Evolutionary conservation across 352 stramenopile species (phyloP), one percentile per base, ranked within the genome.

Genomic region (Pythium apleroticum): DNA sequence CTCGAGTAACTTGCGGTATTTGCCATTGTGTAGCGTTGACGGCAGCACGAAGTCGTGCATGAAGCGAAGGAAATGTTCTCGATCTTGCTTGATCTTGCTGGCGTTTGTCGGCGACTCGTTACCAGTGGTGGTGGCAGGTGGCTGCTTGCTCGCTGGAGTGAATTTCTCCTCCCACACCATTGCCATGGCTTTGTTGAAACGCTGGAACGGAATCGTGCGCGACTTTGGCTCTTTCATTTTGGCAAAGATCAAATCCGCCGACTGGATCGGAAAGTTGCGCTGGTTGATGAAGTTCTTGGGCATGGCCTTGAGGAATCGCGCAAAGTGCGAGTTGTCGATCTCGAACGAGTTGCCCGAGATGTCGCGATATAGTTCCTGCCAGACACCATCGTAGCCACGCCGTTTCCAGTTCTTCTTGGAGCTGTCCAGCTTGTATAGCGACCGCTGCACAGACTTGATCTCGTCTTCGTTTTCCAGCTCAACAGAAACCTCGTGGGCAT

Each of bases 191-290:
- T 78, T 84, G 68, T 78, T 90, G 57, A 91, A 92, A 41, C 77
- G 74, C 0, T 58, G 48, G 22, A 90, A 91, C 9, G 77, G 74
- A 12, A 92, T 87, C 0, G 75, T 76, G 22, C 83, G 72, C 9
- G 81, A 71, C 54, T 89, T 89, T 0, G 81, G 84, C 10, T 92
- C 81, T 39, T 91, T 90, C 78, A 91, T 87, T 52, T 90, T 90
- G 4, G 77, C 68, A 37, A 92, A 92, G 19, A 89, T 79, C 15
- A 90, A 49, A 43, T 92, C 84, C 0, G 76, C 68, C 4, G 71
- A 81, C 41, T 91, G 81, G 25, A 72, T 69, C 15, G 81, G 74
- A 48, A 90, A 92, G 14, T 71, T 67, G 19, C 69, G 73, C 52
- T 84, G 81, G 64, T 88, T 73, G 28, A 92, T 78, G 28, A 92